Conservation (phyloP, 2,329 filamentous ascomycete species). For the Exophiala sp. region DNA sequence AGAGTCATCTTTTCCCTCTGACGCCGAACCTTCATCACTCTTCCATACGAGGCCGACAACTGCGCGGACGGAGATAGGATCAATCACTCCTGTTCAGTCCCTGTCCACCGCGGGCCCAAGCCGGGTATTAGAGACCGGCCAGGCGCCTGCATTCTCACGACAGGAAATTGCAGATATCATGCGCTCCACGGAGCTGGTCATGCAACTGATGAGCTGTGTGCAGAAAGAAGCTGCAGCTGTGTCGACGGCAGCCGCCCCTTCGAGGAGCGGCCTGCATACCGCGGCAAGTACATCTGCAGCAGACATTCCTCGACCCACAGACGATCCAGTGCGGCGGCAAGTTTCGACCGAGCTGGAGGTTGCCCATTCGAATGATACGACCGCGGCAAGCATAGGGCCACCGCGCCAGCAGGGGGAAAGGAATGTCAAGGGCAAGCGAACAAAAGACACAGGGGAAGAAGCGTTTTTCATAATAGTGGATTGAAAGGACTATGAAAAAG, state of each 20-base stretch:
- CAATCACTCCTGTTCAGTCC: not conserved
- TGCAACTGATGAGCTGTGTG: constrained; percentile 11
- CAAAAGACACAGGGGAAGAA: constrained; percentile 2
- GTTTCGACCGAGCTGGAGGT: not conserved
- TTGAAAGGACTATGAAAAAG: not conserved
- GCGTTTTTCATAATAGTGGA: constrained; percentile 1
- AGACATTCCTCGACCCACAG: not conserved
- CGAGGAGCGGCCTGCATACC: not conserved
- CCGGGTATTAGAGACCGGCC: not conserved
- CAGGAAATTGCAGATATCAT: constrained; percentile 7
- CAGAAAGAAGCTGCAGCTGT: constrained; percentile 9
- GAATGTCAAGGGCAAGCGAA: not conserved
- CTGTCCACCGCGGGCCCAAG: not conserved
- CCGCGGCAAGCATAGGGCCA: no score
- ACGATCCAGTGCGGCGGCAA: not conserved
- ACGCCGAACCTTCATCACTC: not conserved
- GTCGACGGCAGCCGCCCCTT: not conserved
- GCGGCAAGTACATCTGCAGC: not conserved
- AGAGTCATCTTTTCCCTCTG: not conserved
- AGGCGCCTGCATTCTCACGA: not conserved
- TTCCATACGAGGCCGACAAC: constrained; percentile 2
- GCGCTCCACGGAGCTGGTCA: constrained; percentile 10
- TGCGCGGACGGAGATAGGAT: constrained; percentile 2
- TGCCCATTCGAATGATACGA: not conserved
- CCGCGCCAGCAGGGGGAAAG: not conserved